Evolutionary conservation across 257 asterid species (phyloP), one percentile per base, ranked within the genome.

Genomic region (Solanum infundibuliforme): DNA sequence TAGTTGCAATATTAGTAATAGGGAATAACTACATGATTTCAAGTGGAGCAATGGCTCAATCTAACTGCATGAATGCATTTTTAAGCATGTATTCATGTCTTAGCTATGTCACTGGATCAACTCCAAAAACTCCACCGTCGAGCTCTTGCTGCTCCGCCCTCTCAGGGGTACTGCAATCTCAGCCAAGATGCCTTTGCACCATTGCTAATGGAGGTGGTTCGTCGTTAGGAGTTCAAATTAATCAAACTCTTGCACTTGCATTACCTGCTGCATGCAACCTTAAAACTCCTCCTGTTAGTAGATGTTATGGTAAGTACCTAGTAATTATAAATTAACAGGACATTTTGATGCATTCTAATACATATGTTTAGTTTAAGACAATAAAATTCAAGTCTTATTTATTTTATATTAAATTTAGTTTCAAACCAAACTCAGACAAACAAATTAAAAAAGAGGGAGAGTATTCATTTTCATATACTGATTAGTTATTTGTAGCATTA

Each of bases 21-120:
- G 74, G 81, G 34, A 87, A 6, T 18, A 18, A 7, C 66, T 62
- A 79, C 12, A 25, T 90, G 38, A 31, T 94, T 75, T 41, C 76
- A 5, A 35, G 68, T 1, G 86, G 84, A 16, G 90, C 85, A 46
- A 89, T 25, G 89, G 94, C 93, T 46, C 98, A 95, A 83, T 92
- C 97, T 1, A 88, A 84, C 0, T 95, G 98, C 93, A 91, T 62
- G 58, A 94, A 73, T 16, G 92, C 89, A 81, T 74, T 95, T 41
- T 52, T 94, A 23, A 48, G 92, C 87, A 94, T 95, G 98, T 91
- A 95, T 1, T 90, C 98, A 4, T 95, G 98, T 89, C 95, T 95
- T 75, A 91, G 85, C 83, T 95, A 92, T 27, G 94, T 95, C n/a
- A 85, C 94, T 12, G 98, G 95, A 10, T 74, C 83, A 35, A 88